Evolutionary conservation across 2,329 filamentous ascomycete genomes (phyloP), one percentile per base, ranked within the genome.

Genomic region (Bipolaris bicolor): DNA sequence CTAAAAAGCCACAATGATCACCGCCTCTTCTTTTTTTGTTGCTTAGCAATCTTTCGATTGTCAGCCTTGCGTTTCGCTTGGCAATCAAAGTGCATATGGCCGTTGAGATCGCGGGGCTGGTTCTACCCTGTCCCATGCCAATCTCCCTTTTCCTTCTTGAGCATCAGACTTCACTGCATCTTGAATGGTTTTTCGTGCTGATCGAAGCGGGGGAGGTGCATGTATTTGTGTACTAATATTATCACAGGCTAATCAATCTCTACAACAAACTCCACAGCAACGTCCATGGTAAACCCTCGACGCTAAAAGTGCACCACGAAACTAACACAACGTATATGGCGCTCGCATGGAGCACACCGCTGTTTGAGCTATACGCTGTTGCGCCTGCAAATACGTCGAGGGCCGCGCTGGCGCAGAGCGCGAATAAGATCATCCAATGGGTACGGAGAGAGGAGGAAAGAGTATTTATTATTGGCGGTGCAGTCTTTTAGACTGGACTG

Each of bases 381-480:
- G 92, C 93, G 16, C 90, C 91, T 0, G 90, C 91, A 2, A 88
- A 78, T 20, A 83, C 83, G 22, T 81, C 81, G 49, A 77, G 86
- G 40, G 83, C 83, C 52, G 86, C 87, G 10, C 82, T 99, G 68
- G 91, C 91, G 9, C 90, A 94, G 74, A 91, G 90, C 10, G 94
- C 93, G 33, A 96, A 95, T 73, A 89, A 90, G 77, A 87, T 99
- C 48, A 88, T 96, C 5, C 90, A 95, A 71, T 99, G 94, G 93
- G 89, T 94, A 1, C 89, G 91, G 72, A 84, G 88, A 64, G 95
- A 99, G 77, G 94, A 98, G 77, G 93, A 98, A 77, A 83, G 95
- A 55, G 81, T 98, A 5, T 99, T 99, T 72, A 97, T 99, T 58
- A 95, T 99, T 72, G 95, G 95, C 1, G 96, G 95, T n/a, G 95